Evolutionary conservation across 805 yeast genomes (phyloP).

Genomic region (Zygotorulaspora florentina): DNA sequence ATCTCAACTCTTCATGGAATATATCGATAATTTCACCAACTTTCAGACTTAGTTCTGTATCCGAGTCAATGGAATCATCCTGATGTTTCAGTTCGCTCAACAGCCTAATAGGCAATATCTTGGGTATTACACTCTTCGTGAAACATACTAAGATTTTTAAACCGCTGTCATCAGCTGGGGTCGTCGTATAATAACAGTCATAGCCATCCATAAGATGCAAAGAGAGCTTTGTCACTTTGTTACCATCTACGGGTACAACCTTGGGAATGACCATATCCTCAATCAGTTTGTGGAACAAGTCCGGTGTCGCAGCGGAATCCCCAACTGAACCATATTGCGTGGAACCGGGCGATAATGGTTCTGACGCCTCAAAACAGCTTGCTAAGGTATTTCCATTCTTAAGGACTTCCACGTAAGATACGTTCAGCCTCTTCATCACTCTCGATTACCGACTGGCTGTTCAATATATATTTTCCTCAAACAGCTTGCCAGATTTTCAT

Average conservation of each 20-base stretch:
- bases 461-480: too few relatives aligned
- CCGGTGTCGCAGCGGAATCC: slow-evolving; percentile 16
- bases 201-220: slow-evolving; percentile 30
- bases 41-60: slow-evolving; percentile 23
- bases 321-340: slow-evolving; percentile 24
- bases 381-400: slow-evolving; percentile 21
- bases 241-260: slow-evolving; percentile 29
- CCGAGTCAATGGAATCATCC: slow-evolving; percentile 17
- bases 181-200: slow-evolving; percentile 34
- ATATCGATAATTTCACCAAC: slow-evolving; percentile 27
- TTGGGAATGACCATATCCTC: slow-evolving; percentile 32
- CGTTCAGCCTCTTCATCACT: slow-evolving; percentile 12
- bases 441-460: too few relatives aligned
- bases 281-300: slow-evolving; percentile 27
- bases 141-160: slow-evolving; percentile 26
- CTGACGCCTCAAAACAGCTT: slow-evolving; percentile 21
- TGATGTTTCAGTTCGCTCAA: slow-evolving; percentile 31
- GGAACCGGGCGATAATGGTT: slow-evolving; percentile 5
- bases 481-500: too few relatives aligned
- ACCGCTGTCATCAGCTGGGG: slow-evolving; percentile 6
- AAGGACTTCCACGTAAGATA: slow-evolving; percentile 30
- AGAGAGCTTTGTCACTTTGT: slow-evolving; percentile 34
- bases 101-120: slow-evolving; percentile 32
- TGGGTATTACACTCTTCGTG: slow-evolving; percentile 26
- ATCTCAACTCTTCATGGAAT: slow-evolving; percentile 30